These are phyloP conservation scores for Rubus idaeus DNA, from an alignment of 306 rosid genomes.

Conservation along the genomic window DNA sequence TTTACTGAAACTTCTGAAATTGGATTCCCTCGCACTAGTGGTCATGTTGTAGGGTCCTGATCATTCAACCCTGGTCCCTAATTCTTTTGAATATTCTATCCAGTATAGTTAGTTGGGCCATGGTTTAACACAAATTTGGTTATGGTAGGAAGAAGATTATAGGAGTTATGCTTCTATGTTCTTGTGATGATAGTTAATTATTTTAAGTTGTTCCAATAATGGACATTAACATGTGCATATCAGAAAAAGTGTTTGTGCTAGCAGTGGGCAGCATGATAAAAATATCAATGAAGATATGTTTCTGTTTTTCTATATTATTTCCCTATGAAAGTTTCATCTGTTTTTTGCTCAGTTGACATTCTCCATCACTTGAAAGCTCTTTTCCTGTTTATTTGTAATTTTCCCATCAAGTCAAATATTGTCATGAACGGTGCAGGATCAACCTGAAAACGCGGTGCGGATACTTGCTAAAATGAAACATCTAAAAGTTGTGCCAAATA, in stretches of 20 bases:
- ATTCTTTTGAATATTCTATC: background rate
- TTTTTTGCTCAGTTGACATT: background rate
- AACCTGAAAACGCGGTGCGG: slow-evolving; percentile 72
- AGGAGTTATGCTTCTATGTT: background rate
- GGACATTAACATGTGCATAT: background rate
- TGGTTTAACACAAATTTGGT: background rate
- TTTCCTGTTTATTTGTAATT: slow-evolving; percentile 15
- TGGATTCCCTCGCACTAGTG: background rate
- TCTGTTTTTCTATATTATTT: background rate
- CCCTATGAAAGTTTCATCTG: slow-evolving; percentile 4
- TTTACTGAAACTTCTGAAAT: slow-evolving; percentile 8
- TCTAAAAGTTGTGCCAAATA: slow-evolving; percentile 56
- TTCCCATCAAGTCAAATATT: slow-evolving; percentile 23
- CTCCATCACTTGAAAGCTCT: slow-evolving; percentile 1
- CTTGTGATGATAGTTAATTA: slow-evolving; percentile 4
- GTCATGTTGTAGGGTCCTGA: background rate
- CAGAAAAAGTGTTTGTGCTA: background rate
- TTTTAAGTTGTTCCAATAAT: slow-evolving; percentile 15
- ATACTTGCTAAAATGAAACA: slow-evolving; percentile 74
- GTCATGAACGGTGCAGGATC: slow-evolving; percentile 52
- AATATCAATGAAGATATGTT: slow-evolving; percentile 18
- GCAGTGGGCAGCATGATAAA: slow-evolving; percentile 14
- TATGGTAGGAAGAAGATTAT: background rate
- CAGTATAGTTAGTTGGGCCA: background rate
- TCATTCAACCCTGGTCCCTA: background rate